Conservation (phyloP, 768 basidiomycete genomes). For the Xerocomellus chrysenteron region DNA sequence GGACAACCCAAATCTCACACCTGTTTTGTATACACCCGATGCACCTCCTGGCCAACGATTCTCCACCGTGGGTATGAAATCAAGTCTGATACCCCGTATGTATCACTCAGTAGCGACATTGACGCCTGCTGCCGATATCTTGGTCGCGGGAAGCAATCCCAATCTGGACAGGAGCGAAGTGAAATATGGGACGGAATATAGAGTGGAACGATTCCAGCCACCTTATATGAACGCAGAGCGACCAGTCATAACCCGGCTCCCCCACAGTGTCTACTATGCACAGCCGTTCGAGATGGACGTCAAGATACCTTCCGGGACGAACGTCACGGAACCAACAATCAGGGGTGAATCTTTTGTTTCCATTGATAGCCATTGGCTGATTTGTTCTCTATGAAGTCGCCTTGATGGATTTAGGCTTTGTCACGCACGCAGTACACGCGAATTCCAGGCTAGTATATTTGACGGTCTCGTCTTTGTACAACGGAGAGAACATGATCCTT, state of each 20-base stretch:
- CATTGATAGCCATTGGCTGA: constrained; percentile 3
- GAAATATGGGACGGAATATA: constrained; percentile 81
- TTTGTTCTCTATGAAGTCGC: constrained; percentile 44
- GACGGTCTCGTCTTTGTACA: constrained; percentile 40
- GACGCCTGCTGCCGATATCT: constrained; percentile 65
- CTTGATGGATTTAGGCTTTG: constrained; percentile 80
- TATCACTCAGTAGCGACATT: constrained; percentile 85
- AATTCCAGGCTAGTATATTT: constrained; percentile 79
- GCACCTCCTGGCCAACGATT: constrained; percentile 59
- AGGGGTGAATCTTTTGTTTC: constrained; percentile 41
- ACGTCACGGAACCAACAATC: constrained; percentile 39
- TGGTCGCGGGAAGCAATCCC: constrained; percentile 85
- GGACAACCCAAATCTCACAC: constrained; percentile 64
- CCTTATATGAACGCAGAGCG: constrained; percentile 70
- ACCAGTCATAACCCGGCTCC: constrained; percentile 45
- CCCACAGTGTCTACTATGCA: constrained; percentile 45
- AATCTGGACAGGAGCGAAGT: constrained; percentile 75
- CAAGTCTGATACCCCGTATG: constrained; percentile 67
- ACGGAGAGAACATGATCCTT: constrained; percentile 50
- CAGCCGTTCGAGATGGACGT: constrained; percentile 48
- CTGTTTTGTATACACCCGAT: constrained; percentile 66
- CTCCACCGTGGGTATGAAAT: constrained; percentile 53
- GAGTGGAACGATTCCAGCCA: constrained; percentile 83
- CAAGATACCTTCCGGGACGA: constrained; percentile 36
- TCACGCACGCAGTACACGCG: constrained; percentile 75